These are phyloP conservation scores for Erodium trifolium DNA, from an alignment of 441 rosid genomes.

Conservation along the genomic window DNA sequence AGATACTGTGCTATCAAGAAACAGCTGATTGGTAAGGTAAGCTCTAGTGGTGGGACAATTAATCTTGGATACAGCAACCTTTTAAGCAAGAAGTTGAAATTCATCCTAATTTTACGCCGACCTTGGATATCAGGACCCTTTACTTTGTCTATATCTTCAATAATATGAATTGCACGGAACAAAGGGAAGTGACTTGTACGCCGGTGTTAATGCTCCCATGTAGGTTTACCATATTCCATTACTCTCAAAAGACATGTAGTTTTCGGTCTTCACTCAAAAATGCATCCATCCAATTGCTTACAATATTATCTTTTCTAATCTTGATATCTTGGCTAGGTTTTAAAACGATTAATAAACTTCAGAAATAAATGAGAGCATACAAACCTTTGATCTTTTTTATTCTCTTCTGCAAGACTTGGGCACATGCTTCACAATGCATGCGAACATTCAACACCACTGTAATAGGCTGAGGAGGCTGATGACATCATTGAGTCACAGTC, in stretches of 20 bases:
- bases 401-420: background rate
- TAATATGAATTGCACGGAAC: background rate
- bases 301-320: background rate
- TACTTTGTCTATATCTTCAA: background rate
- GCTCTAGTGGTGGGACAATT: background rate
- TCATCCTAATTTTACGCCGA: background rate
- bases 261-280: background rate
- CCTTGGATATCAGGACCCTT: too few relatives aligned
- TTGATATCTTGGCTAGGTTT: background rate
- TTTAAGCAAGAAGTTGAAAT: background rate
- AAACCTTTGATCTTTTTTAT: slow-evolving; percentile 5
- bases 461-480: slow-evolving; percentile 5
- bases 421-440: slow-evolving; percentile 6
- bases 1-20: background rate
- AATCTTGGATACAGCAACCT: background rate
- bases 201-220: too few relatives aligned
- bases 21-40: background rate
- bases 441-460: slow-evolving; percentile 7
- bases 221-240: too few relatives aligned
- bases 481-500: background rate
- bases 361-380: background rate
- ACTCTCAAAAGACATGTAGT: background rate
- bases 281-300: background rate
- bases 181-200: too few relatives aligned
- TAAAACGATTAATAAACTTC: background rate